A percentile compares a stretch with the other conserved stretches of the same genome.
phyloP scores from a whole-genome alignment of 1,284 basidiomycete species.

The Austroboletus novae-zelandiae region DNA sequence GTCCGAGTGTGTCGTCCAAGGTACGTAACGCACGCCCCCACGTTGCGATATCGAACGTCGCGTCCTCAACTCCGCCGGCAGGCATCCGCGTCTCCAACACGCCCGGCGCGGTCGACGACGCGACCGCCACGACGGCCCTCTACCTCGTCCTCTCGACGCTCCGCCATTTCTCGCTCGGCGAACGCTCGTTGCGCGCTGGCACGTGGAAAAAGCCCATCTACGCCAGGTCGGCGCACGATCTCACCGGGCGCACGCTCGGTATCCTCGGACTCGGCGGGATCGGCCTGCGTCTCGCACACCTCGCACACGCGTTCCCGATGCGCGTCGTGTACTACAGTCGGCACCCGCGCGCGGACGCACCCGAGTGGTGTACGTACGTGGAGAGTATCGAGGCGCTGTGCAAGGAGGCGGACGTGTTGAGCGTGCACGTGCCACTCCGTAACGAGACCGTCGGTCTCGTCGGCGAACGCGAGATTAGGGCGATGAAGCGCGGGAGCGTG shows the following conservation, averaged over 20 bases:
- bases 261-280: constrained; percentile 92
- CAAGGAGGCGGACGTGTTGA: constrained; percentile 76
- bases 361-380: constrained; percentile 78
- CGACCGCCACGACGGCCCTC: constrained; percentile 85
- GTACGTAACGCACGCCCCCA: constrained; percentile 33
- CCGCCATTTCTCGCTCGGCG: constrained; percentile 73
- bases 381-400: constrained; percentile 72
- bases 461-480: constrained; percentile 74
- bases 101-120: constrained; percentile 88
- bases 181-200: constrained; percentile 60
- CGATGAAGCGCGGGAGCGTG: constrained; percentile 78
- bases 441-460: constrained; percentile 76
- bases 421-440: constrained; percentile 70
- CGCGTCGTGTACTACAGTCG: constrained; percentile 83
- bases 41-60: background rate
- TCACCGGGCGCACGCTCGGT: constrained; percentile 76
- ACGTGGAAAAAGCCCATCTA: constrained; percentile 56
- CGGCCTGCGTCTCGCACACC: constrained; percentile 67
- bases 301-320: constrained; percentile 80
- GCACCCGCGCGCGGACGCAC: constrained; percentile 52
- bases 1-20: constrained; percentile 65
- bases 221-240: constrained; percentile 60
- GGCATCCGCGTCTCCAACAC: constrained; percentile 90
- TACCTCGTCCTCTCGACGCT: constrained; percentile 85
- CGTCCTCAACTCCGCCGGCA: constrained; percentile 25